Base-by-base conservation (phyloP, 352 stramenopile genomes). In the Pythium plurisporium region DNA sequence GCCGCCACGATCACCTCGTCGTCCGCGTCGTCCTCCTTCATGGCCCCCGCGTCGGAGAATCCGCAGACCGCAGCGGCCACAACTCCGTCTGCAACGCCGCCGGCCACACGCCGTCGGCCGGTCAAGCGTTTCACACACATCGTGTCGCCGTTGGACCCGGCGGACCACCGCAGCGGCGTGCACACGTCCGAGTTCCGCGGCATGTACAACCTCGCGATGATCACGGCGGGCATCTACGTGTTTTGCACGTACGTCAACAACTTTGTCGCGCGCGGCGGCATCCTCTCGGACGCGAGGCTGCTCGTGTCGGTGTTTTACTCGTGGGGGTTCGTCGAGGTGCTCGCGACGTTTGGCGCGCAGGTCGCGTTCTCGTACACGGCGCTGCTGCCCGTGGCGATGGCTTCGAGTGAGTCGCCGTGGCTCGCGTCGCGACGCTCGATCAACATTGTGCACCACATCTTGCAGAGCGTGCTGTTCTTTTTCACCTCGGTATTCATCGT, bases 181-280 rank as follows among this genome's bases (percentile, higher is more conserved):
- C 76, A 89, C 71, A 77, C 69, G 63, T 88, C 76, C 65, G 77
- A 89, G 58, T 91, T 91, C 48, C 76, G 79, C 17, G 79, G 78
- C 5, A 73, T 88, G 55, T 91, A 89, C 77, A 88, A 91, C 64
- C 49, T 91, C 23, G 77, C 79, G 25, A 79, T 88, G 60, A 74
- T 91, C 55, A 56, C 72, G 11, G 74, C 73, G 22, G 72, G 55
- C 43, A 62, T 91, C 29, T 91, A 89, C 75, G 73, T 76, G 20
- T 69, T 88, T 48, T 81, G 64, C 40, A 76, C 79, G 40, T 71
- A 74, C 40, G 69, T 87, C 34, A 75, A 64, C 27, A 88, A 89
- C 37, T 37, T 86, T 43, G 51, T 77, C 7, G 69, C 67, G 29
- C 69, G 65, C 31, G 79, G 81, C n/a, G 81, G 81, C 36, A 68